phyloP scores from a whole-genome alignment of 306 rosid genomes.

The Inga leiocalycina region DNA sequence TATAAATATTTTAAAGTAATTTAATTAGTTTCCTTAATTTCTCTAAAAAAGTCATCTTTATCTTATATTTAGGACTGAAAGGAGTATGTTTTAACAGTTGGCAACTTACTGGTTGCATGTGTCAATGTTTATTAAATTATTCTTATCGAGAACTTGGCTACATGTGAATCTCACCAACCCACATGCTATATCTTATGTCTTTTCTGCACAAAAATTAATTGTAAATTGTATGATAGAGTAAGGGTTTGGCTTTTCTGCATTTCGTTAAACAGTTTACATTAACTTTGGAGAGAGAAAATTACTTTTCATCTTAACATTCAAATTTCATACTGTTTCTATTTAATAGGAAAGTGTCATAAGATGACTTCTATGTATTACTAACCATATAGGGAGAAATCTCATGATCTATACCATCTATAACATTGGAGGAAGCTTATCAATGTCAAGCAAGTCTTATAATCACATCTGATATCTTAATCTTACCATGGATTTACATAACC shows the following conservation, averaged over 20 bases:
- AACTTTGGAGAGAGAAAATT: neutral
- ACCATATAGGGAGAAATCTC: neutral
- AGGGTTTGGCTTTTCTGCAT: neutral
- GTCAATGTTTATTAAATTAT: neutral
- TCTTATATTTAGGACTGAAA: too few species aligned
- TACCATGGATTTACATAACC: neutral
- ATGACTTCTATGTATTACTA: neutral
- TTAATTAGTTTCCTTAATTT: too few species aligned
- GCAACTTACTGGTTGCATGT: neutral
- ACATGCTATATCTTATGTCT: neutral
- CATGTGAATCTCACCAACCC: slow-evolving; percentile 1
- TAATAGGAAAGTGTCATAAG: neutral
- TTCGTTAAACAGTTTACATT: neutral
- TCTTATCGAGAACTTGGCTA: neutral
- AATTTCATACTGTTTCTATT: neutral
- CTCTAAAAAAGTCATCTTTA: too few species aligned
- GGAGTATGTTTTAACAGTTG: neutral
- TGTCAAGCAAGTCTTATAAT: neutral
- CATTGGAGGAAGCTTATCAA: neutral
- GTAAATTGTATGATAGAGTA: neutral
- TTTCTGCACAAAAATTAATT: neutral
- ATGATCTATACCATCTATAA: neutral
- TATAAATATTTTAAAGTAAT: too few species aligned
- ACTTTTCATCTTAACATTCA: neutral
- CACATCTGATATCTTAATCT: neutral